phyloP scores from a whole-genome alignment of 805 yeast species.

The Cyberlindnera japonica region DNA sequence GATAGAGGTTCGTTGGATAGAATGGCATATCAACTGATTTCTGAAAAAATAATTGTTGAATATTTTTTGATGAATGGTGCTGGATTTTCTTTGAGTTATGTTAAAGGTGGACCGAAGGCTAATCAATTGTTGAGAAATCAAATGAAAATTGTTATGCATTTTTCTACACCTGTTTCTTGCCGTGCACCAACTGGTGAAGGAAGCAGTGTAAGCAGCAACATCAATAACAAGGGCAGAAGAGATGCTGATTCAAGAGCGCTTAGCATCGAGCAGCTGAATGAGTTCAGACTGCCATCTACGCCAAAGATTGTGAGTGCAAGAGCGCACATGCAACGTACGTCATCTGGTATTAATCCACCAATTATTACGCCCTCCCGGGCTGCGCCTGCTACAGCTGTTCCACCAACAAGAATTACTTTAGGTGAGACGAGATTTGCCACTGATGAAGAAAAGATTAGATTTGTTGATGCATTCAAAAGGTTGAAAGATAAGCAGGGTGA shows the following conservation, averaged over 20 bases:
- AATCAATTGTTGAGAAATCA: constrained; percentile 41
- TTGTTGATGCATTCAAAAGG: constrained; percentile 18
- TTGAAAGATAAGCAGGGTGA: constrained; percentile 41
- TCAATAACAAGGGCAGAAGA: constrained; percentile 1
- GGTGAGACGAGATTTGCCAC: constrained; percentile 16
- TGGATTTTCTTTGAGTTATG: constrained; percentile 81
- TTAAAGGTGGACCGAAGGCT: constrained; percentile 59
- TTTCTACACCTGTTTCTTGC: constrained; percentile 28
- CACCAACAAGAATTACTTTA: constrained; percentile 24
- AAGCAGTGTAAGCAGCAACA: neutral
- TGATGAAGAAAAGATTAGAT: constrained; percentile 23
- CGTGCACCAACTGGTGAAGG: constrained; percentile 8
- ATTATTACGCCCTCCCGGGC: constrained; percentile 12
- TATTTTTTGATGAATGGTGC: constrained; percentile 65
- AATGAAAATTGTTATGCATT: constrained; percentile 48
- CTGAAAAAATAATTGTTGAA: constrained; percentile 64
- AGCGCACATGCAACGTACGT: constrained; percentile 23
- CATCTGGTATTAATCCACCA: constrained; percentile 16
- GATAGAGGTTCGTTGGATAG: constrained; percentile 75
- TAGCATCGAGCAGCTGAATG: constrained; percentile 6
- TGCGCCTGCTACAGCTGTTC: constrained; percentile 14
- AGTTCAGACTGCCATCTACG: constrained; percentile 24
- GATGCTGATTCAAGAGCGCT: neutral
- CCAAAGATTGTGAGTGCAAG: constrained; percentile 25
- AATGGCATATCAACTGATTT: constrained; percentile 71